A percentile compares a stretch with the other conserved stretches of the same genome.
phyloP scores from a whole-genome alignment of 192 early-diverging fungal species.

The Ambispora gerdemannii region DNA sequence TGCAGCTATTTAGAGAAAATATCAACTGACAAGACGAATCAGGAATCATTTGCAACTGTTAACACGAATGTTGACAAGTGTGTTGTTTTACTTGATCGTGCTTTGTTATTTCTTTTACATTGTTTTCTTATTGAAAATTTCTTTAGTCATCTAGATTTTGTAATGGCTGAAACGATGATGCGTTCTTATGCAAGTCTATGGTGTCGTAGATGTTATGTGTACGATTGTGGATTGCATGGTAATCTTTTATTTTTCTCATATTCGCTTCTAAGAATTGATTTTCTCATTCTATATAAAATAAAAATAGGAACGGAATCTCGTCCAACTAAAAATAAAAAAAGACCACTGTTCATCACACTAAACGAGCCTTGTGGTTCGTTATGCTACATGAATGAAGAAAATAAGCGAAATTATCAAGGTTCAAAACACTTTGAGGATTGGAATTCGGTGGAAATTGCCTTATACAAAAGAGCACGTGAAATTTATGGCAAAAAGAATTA shows the following conservation, averaged over 20 bases:
- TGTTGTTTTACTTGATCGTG: not conserved
- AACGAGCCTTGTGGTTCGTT: not conserved
- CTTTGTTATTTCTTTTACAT: not conserved
- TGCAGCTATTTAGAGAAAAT: too few species aligned
- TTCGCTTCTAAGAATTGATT: not conserved
- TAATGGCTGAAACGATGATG: not conserved
- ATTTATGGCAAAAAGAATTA: conserved; percentile 22
- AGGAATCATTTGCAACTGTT: not conserved
- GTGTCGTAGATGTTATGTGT: conserved; percentile 28
- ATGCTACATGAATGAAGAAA: conserved; percentile 8
- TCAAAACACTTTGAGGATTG: not conserved
- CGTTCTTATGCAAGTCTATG: conserved; percentile 26
- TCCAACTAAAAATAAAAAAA: conserved; percentile 23
- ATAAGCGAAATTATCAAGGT: not conserved
- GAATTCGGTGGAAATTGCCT: conserved; percentile 20
- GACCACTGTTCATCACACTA: not conserved
- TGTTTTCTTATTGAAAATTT: not conserved
- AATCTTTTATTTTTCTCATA: not conserved
- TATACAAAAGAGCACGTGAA: not conserved
- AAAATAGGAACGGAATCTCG: conserved; percentile 12
- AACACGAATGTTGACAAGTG: not conserved
- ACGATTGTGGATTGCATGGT: conserved; percentile 30
- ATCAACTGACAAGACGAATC: too few species aligned
- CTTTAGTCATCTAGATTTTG: not conserved
- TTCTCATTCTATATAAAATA: not conserved